phyloP scores from a whole-genome alignment of 331 rosid genomes.

The Cydonia oblonga region DNA sequence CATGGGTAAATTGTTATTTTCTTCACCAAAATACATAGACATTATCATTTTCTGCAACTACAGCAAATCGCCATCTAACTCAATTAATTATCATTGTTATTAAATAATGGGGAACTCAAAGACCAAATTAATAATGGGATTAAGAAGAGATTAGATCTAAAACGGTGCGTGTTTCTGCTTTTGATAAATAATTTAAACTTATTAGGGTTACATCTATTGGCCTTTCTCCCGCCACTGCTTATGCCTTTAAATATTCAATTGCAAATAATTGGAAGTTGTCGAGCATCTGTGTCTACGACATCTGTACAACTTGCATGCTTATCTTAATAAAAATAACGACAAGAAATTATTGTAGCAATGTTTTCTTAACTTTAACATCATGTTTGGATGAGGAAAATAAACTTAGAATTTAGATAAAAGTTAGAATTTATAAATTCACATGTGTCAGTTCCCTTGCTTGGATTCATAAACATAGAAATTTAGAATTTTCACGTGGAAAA shows the following conservation, averaged over 20 bases:
- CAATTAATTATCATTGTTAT: background rate
- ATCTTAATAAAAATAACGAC: background rate
- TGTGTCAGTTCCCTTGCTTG: too few species aligned
- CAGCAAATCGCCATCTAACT: too few species aligned
- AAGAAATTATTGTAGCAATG: too few species aligned
- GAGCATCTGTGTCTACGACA: background rate
- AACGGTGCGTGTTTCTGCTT: background rate
- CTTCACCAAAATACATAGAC: fast-evolving
- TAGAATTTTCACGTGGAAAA: too few species aligned
- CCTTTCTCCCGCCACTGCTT: constrained; percentile 9
- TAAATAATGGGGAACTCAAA: background rate
- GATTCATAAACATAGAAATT: too few species aligned
- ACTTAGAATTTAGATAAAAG: too few species aligned
- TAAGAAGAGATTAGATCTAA: constrained; percentile 27
- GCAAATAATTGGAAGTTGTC: background rate
- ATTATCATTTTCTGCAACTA: too few species aligned
- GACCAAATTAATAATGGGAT: constrained; percentile 16
- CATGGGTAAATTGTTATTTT: too few species aligned
- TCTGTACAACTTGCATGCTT: background rate
- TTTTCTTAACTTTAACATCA: fast-evolving
- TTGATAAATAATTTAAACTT: background rate
- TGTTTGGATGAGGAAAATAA: too few species aligned
- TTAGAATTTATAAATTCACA: too few species aligned
- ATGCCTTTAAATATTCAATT: constrained; percentile 19
- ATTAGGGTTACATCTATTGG: background rate